Conservation (phyloP, 2,329 filamentous ascomycete species). For the Fusarium miscanthi region DNA sequence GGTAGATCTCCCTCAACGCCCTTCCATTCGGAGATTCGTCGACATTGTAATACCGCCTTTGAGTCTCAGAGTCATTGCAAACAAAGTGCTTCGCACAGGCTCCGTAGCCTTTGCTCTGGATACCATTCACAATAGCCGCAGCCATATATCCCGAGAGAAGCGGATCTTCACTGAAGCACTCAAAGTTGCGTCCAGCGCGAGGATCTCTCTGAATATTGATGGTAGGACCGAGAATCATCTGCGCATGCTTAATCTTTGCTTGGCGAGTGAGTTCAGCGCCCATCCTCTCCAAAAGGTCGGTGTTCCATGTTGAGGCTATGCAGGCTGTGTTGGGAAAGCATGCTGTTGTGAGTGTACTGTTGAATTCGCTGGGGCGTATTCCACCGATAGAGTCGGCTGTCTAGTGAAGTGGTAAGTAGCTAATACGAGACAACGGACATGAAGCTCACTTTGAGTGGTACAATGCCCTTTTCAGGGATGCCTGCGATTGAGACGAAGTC, state of each 20-base stretch:
- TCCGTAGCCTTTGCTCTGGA: constrained; percentile 17
- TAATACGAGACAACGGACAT: accelerated
- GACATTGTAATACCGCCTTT: constrained; percentile 25
- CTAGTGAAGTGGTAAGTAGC: accelerated
- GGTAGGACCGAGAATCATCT: constrained; percentile 19
- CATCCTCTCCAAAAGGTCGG: not conserved
- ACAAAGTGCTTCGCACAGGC: constrained; percentile 30
- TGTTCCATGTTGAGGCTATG: not conserved
- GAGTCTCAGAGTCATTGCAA: constrained; percentile 31
- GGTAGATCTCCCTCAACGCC: constrained; percentile 26
- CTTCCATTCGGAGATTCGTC: constrained; percentile 7
- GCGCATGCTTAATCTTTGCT: constrained; percentile 3
- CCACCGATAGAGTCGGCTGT: not conserved
- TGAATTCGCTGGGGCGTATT: not conserved
- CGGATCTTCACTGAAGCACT: constrained; percentile 36
- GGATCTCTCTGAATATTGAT: constrained; percentile 32
- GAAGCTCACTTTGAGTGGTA: not conserved
- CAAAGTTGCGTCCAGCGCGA: constrained; percentile 30
- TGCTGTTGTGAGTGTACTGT: not conserved
- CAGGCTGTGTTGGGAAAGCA: not conserved
- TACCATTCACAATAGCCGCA: constrained; percentile 28
- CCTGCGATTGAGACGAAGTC: not conserved
- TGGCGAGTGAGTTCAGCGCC: not conserved
- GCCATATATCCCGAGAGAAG: constrained; percentile 27
- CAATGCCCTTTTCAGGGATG: not conserved